phyloP scores from a whole-genome alignment of 2,329 filamentous ascomycete genomes.

The Fusarium haematococcum region DNA sequence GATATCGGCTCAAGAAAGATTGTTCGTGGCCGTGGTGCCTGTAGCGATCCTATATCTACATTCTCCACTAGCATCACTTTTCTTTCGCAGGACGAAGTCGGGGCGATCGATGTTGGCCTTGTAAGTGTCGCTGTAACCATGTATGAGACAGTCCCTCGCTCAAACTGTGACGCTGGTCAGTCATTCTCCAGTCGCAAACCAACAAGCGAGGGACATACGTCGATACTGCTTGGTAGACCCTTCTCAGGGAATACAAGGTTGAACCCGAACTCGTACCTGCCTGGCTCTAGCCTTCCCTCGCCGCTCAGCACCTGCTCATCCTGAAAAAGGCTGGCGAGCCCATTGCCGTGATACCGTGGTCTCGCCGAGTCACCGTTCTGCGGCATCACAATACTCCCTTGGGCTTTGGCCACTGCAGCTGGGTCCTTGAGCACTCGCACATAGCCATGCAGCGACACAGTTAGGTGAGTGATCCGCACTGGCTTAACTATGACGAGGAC shows the following conservation, averaged over 20 bases:
- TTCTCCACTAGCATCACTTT: constrained; percentile 84
- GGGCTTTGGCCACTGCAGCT: constrained; percentile 65
- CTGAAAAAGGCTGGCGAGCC: constrained; percentile 83
- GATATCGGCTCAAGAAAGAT: constrained; percentile 91
- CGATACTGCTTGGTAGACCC: constrained; percentile 89
- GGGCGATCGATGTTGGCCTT: constrained; percentile 85
- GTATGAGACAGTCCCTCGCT: constrained; percentile 92
- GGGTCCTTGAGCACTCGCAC: constrained; percentile 83
- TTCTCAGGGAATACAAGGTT: constrained; percentile 77
- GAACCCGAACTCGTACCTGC: constrained; percentile 84
- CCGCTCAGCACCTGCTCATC: constrained; percentile 85
- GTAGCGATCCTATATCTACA: constrained; percentile 84
- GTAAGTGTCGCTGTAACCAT: constrained; percentile 91
- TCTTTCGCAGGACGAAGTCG: constrained; percentile 82
- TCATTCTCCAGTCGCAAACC: background rate
- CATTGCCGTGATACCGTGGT: constrained; percentile 77
- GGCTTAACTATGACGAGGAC: constrained; percentile 80
- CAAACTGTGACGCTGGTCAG: constrained; percentile 73
- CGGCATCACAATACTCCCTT: constrained; percentile 57
- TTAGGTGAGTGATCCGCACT: constrained; percentile 82
- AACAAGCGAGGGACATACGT: constrained; percentile 69
- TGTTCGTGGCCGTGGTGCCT: constrained; percentile 80
- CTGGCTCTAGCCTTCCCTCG: constrained; percentile 79
- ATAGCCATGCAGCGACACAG: constrained; percentile 81
- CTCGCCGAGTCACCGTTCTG: constrained; percentile 53